These are phyloP conservation scores for Alternaria panax DNA, from an alignment of 2,329 filamentous ascomycete species.

Conservation along the genomic window DNA sequence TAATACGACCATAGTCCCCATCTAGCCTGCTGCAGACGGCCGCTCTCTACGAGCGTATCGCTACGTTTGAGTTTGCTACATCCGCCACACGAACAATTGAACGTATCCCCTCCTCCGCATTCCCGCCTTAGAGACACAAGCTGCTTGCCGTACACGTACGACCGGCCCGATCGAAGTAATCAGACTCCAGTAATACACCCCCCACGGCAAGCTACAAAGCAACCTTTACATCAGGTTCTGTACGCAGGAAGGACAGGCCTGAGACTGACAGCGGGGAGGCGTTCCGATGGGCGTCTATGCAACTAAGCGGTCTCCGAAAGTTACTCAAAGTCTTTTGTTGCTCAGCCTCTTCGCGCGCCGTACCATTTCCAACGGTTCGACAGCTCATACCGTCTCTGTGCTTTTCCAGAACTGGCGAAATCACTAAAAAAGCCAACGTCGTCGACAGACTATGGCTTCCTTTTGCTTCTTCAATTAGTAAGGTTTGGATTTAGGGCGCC, in stretches of 20 bases:
- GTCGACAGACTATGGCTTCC: neutral
- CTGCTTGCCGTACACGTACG: slow-evolving; percentile 17
- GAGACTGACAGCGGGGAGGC: slow-evolving; percentile 24
- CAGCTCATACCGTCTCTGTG: slow-evolving; percentile 5
- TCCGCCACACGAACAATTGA: slow-evolving; percentile 12
- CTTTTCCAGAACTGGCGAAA: neutral
- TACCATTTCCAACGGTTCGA: slow-evolving; percentile 7
- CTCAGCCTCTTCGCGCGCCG: slow-evolving; percentile 1
- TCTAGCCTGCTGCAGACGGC: slow-evolving; percentile 17
- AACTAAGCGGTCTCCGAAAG: slow-evolving; percentile 6
- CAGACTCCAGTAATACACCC: slow-evolving; percentile 3
- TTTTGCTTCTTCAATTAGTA: slow-evolving; percentile 3
- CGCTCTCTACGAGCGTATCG: slow-evolving; percentile 12
- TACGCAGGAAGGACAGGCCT: slow-evolving; percentile 7
- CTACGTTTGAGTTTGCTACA: slow-evolving; percentile 20
- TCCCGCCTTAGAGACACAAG: slow-evolving; percentile 6
- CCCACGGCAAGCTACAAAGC: slow-evolving; percentile 7
- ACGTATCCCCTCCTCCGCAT: neutral
- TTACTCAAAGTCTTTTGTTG: slow-evolving; percentile 2
- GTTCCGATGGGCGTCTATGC: slow-evolving; percentile 17
- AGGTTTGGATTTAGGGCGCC: neutral
- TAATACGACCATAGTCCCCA: slow-evolving; percentile 9
- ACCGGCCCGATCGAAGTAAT: slow-evolving; percentile 13
- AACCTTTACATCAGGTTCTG: slow-evolving; percentile 4
- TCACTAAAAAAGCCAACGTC: neutral